These are phyloP conservation scores for Cardamine chenopodiifolia DNA, from an alignment of 345 rosid genomes.

Conservation along the genomic window DNA sequence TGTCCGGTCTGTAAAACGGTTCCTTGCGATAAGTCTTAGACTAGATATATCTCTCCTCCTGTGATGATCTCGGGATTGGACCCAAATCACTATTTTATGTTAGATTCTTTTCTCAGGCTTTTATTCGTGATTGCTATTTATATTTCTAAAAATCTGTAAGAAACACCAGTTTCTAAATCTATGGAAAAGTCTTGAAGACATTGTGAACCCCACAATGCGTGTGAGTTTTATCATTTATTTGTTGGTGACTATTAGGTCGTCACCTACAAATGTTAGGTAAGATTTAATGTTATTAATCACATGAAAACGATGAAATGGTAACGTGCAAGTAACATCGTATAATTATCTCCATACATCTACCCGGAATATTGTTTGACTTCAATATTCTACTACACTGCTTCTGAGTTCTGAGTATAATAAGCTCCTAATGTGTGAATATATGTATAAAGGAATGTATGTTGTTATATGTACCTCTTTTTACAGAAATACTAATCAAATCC, in stretches of 20 bases:
- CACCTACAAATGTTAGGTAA: conserved; percentile 36
- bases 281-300: conserved; percentile 26
- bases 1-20: conserved; percentile 85
- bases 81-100: conserved; percentile 18
- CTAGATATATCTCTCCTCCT: background rate
- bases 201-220: conserved; percentile 35
- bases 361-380: background rate
- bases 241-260: conserved; percentile 34
- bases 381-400: background rate
- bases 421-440: background rate
- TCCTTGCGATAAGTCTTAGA: conserved; percentile 41
- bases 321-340: conserved; percentile 31
- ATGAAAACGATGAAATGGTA: conserved; percentile 31
- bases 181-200: conserved; percentile 12
- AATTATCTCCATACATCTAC: background rate
- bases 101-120: conserved; percentile 18
- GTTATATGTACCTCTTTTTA: conserved; percentile 10
- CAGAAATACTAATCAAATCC: conserved; percentile 20
- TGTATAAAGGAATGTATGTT: conserved; percentile 12
- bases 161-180: background rate
- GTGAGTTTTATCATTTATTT: background rate
- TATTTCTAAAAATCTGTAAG: conserved; percentile 2
- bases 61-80: conserved; percentile 13
- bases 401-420: background rate
- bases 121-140: conserved; percentile 25